phyloP scores from a whole-genome alignment of 1,284 basidiomycete genomes.

The Fomitopsis betulina region DNA sequence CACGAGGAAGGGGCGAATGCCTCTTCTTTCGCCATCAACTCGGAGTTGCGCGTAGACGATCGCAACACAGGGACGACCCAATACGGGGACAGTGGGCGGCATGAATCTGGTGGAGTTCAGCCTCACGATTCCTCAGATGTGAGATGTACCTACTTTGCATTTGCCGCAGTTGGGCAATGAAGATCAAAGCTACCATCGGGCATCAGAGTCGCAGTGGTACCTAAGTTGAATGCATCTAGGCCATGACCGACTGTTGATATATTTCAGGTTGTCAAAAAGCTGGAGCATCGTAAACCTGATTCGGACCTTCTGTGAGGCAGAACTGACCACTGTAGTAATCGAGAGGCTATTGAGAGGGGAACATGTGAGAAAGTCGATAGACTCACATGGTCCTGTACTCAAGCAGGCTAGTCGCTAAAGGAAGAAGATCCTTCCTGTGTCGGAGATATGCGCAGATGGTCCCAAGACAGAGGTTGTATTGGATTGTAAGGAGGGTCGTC shows the following conservation, averaged over 20 bases:
- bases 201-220: constrained; percentile 30
- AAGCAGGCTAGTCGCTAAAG: constrained; percentile 13
- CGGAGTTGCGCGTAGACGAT: constrained; percentile 28
- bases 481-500: constrained; percentile 34
- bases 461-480: constrained; percentile 37
- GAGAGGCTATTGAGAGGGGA: neutral
- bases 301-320: constrained; percentile 26
- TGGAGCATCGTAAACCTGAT: neutral
- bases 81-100: constrained; percentile 32
- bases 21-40: constrained; percentile 20
- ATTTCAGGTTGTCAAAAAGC: neutral
- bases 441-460: constrained; percentile 25
- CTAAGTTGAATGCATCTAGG: constrained; percentile 29
- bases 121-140: neutral
- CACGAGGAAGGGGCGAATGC: constrained; percentile 27
- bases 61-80: constrained; percentile 21
- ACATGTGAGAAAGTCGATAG: constrained; percentile 8
- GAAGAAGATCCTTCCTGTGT: constrained; percentile 19
- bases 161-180: constrained; percentile 24
- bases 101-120: constrained; percentile 26
- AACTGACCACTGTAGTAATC: constrained; percentile 25
- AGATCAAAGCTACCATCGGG: constrained; percentile 27
- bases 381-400: constrained; percentile 24
- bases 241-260: constrained; percentile 32
- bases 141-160: constrained; percentile 13